Evolutionary conservation across 179 eudicot species (phyloP).

Genomic region (Actinidia arguta): DNA sequence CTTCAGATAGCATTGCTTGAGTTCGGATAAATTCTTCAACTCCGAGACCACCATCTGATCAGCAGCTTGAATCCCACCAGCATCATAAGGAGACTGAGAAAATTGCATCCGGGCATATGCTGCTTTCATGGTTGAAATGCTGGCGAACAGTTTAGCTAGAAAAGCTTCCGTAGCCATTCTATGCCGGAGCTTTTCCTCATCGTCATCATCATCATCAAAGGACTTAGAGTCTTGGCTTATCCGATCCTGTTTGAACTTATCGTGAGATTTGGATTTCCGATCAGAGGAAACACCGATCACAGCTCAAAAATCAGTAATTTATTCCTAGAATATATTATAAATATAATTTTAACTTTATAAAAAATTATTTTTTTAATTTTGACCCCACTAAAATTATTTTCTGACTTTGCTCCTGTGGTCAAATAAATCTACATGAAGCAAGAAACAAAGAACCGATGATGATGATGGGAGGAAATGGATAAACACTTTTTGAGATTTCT

Average conservation of each 20-base stretch:
- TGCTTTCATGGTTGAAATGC: conserved; percentile 75
- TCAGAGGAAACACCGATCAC: conserved; percentile 52
- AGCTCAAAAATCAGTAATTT: conserved; percentile 62
- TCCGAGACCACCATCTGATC: conserved; percentile 72
- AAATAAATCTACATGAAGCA: conserved; percentile 75
- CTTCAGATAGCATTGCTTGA: conserved; percentile 62
- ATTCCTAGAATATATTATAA: no score
- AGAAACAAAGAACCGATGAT: neutral
- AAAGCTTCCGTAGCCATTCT: conserved; percentile 60
- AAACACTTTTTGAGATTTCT: neutral
- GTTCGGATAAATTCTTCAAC: conserved; percentile 61
- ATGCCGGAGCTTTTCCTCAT: conserved; percentile 33
- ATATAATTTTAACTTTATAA: conserved; percentile 79
- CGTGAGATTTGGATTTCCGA: conserved; percentile 48
- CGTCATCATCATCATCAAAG: conserved; percentile 31
- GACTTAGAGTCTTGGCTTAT: conserved; percentile 8
- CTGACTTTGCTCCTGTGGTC: conserved; percentile 43
- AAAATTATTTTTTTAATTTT: conserved; percentile 69
- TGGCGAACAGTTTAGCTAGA: conserved; percentile 75
- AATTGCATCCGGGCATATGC: conserved; percentile 81
- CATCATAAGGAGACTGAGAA: conserved; percentile 81
- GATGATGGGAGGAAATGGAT: neutral
- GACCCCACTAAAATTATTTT: no score
- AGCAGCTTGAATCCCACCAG: conserved; percentile 70
- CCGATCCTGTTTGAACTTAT: conserved; percentile 26